A percentile compares a stretch with the other conserved stretches of the same genome.
Conservation (phyloP, 352 stramenopile species). For the Pythium grandisporangium region DNA sequence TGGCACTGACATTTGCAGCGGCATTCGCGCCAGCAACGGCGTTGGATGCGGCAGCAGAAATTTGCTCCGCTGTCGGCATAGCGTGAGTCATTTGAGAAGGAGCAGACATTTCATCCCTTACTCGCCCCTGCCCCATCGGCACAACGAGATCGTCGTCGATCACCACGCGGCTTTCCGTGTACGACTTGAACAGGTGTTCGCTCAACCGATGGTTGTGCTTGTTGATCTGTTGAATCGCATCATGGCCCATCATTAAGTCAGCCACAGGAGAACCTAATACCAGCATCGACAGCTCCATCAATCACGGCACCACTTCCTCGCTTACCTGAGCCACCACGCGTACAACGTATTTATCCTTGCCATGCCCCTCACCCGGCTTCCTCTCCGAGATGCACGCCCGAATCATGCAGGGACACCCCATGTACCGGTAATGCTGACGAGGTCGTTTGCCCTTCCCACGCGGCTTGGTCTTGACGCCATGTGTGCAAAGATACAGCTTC, state of each 20-base stretch:
- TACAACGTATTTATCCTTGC: constrained; percentile 76
- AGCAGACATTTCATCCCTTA: constrained; percentile 42
- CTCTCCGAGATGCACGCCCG: constrained; percentile 74
- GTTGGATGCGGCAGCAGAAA: constrained; percentile 8
- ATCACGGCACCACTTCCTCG: background rate
- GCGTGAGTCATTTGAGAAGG: constrained; percentile 2
- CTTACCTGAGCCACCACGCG: constrained; percentile 66
- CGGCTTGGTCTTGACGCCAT: constrained; percentile 79
- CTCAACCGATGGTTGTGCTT: constrained; percentile 81
- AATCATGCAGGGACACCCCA: constrained; percentile 79
- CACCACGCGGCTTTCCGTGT: constrained; percentile 77
- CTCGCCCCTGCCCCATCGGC: constrained; percentile 21
- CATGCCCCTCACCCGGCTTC: constrained; percentile 39
- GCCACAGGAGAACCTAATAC: background rate
- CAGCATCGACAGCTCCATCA: background rate
- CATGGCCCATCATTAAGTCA: no score
- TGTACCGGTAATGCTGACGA: constrained; percentile 76
- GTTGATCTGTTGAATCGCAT: no score
- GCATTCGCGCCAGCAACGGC: no score
- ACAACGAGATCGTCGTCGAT: constrained; percentile 75
- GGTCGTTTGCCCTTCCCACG: constrained; percentile 72
- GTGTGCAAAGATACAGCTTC: constrained; percentile 78
- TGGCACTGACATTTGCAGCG: no score
- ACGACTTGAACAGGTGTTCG: constrained; percentile 82
- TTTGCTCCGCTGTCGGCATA: constrained; percentile 2